phyloP scores from a whole-genome alignment of 1,139 yeast species.

The Pichia sp. region DNA sequence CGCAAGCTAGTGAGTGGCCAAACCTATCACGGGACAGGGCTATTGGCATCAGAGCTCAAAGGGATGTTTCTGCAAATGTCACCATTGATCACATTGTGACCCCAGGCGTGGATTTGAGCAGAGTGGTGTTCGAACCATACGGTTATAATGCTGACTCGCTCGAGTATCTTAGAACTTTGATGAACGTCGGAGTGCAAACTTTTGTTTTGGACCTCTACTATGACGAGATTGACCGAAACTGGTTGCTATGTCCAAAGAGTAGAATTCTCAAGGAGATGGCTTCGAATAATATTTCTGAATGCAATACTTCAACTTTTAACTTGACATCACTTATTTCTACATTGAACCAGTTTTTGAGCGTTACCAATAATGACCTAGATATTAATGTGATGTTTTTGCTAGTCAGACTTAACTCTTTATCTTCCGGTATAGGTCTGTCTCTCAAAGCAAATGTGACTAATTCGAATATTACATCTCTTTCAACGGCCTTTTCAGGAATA shows the following conservation, averaged over 20 bases:
- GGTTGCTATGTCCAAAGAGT: conserved; percentile 65
- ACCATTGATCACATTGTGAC: conserved; percentile 55
- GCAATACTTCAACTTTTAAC: conserved; percentile 31
- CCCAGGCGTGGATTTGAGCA: conserved; percentile 55
- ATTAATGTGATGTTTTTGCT: conserved; percentile 53
- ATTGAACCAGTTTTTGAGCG: conserved; percentile 38
- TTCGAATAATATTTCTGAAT: conserved; percentile 4
- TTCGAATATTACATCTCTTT: conserved; percentile 13
- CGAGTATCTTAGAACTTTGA: conserved; percentile 34
- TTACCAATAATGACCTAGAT: conserved; percentile 52
- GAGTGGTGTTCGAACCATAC: conserved; percentile 43
- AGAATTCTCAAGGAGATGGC: background rate
- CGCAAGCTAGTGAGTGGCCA: conserved; percentile 21
- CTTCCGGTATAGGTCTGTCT: background rate
- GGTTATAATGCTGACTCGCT: conserved; percentile 50
- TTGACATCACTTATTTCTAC: conserved; percentile 37
- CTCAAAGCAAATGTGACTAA: background rate
- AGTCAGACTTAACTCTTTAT: conserved; percentile 39
- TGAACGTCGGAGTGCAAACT: conserved; percentile 50
- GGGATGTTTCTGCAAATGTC: conserved; percentile 56
- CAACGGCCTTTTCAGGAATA: background rate
- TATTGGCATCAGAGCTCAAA: conserved; percentile 55
- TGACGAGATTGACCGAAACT: conserved; percentile 45
- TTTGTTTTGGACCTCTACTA: conserved; percentile 63
- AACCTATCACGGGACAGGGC: conserved; percentile 24